Evolutionary conservation across 2,329 filamentous ascomycete species (phyloP), one percentile per base, ranked within the genome.

Genomic region (Madurella fahalii): DNA sequence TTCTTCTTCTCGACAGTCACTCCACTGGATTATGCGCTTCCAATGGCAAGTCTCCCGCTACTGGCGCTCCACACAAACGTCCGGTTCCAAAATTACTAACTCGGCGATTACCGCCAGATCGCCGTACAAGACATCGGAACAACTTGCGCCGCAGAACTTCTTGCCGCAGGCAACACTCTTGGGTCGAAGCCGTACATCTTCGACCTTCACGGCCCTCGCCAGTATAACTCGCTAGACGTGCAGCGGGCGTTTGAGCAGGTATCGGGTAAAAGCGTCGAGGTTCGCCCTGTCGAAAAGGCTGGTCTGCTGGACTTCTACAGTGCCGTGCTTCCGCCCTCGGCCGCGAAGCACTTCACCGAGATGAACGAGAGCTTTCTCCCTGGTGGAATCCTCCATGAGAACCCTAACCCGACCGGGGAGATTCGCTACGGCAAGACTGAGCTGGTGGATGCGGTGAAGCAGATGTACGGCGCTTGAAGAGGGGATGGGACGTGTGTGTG

Each of bases 1-100:
- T 71, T 67, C 58, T 67, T 74, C 52, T 67, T 56, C 46, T 70
- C 70, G 0, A 66, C 68, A 1, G 60, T 72, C 15, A 68, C 67
- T 0, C 71, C 71, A 0, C 41, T 69, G 2, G 68, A 71, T 9
- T 66, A 57, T 40, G 56, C 65, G 18, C 31, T 71, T 9, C 65
- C 66, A 0, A 71, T 72, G 69, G 64, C 62, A 16, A 34, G 55
- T 17, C 9, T 32, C 18, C 11, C 5, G 17, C 11, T 31, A 17
- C 9, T 15, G 34, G 9, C 9, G 34, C 11, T 37, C 34, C 34
- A 37, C 13, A n/a, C 9, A 15, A 2, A 11, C 11, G 8, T 32
- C 20, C 17, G 11, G 39, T 5, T 20, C 2, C 9, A 25, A 25
- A 15, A 4, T n/a, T 4, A 16, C 16, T 4, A 34, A 9, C n/a